Evolutionary conservation across 1,284 basidiomycete genomes (phyloP), one percentile per base, ranked within the genome.

Genomic region (Butyriboletus appendiculatus): DNA sequence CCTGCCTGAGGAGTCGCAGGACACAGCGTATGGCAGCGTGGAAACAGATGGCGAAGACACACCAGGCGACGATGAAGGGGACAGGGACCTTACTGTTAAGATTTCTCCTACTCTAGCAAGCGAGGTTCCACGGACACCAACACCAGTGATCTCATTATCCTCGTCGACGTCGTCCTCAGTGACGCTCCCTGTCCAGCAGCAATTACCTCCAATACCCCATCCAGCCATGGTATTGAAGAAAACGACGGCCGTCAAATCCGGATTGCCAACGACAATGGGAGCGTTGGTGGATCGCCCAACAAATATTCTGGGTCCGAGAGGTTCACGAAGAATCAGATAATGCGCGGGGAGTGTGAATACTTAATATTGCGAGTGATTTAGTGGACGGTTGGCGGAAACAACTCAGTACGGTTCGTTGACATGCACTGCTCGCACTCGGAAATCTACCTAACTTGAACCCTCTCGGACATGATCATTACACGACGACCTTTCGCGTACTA

Each of bases 151-250:
- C 43, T 74, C 66, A 14, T 30, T 75, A 3, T 72, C 72, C 8
- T 74, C 76, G 4, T 75, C 77, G 15, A 67, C 67, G 1, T 73
- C 75, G 0, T 76, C 78, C 15, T 68, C 70, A 10, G 64, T 56
- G n/a, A 65, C 67, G 6, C 57, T 65, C 18, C 56, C 66, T 2
- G 54, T 63, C 33, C 26, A 44, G 15, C 59, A 59, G 54, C 55
- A 56, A 48, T 32, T 44, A 28, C 45, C 34, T 10, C 39, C 47
- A 3, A 37, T 43, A 34, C 48, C 60, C 37, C 61, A 61, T 26
- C 56, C 68, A 26, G 59, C 58, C 26, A 53, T 59, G 15, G 55
- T 58, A 28, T 55, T 64, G 38, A 75, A 73, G 63, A 72, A 67
- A 43, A 14, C 49, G 10, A 45, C 34, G 6, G 43, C 34, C 34